These are phyloP conservation scores for Serendipita sp. DNA, from an alignment of 768 basidiomycete genomes.

Conservation along the genomic window DNA sequence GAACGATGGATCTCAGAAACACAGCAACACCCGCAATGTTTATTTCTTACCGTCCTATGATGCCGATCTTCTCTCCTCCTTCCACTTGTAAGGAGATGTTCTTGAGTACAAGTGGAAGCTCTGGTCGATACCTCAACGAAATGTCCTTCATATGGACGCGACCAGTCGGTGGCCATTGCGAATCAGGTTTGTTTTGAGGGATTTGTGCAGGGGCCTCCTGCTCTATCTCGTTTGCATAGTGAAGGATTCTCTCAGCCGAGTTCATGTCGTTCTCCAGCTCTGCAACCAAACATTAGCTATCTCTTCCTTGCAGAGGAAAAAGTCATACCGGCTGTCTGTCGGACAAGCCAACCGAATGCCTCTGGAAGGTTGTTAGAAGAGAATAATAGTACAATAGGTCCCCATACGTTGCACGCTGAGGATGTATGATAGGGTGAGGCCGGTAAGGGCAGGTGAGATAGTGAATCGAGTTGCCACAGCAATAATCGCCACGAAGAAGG, in stretches of 20 bases:
- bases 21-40: conserved; percentile 10
- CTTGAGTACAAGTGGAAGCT: conserved; percentile 77
- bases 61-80: conserved; percentile 81
- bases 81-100: conserved; percentile 54
- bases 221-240: conserved; percentile 67
- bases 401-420: conserved; percentile 46
- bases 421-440: conserved; percentile 53
- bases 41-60: conserved; percentile 46
- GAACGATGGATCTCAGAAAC: conserved; percentile 1
- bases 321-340: conserved; percentile 36
- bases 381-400: not conserved
- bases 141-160: conserved; percentile 60
- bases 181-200: conserved; percentile 39
- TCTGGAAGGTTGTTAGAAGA: conserved; percentile 15
- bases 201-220: conserved; percentile 64
- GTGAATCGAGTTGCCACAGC: conserved; percentile 56
- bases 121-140: conserved; percentile 70
- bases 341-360: conserved; percentile 59
- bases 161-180: conserved; percentile 63
- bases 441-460: conserved; percentile 44
- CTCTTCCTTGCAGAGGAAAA: conserved; percentile 1
- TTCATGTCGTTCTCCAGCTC: conserved; percentile 94
- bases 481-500: conserved; percentile 51
- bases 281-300: not conserved
- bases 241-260: conserved; percentile 51